phyloP scores from a whole-genome alignment of 2,329 filamentous ascomycete species.

The Aspergillus sergii region DNA sequence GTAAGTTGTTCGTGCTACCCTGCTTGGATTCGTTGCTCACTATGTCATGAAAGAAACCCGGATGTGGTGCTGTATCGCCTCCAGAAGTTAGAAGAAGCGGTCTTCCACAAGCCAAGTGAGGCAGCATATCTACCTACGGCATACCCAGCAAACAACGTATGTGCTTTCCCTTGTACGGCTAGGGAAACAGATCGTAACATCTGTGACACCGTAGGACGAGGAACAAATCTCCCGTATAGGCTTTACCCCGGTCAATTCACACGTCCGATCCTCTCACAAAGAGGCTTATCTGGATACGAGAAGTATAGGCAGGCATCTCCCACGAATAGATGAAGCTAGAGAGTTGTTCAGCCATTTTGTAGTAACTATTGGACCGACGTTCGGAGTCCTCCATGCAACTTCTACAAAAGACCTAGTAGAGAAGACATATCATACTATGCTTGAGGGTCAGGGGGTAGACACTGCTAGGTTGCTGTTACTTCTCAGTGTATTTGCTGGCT shows the following conservation, averaged over 20 bases:
- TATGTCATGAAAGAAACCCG: not conserved
- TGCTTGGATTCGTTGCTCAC: not conserved
- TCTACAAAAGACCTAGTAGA: conserved; percentile 2
- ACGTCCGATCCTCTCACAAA: not conserved
- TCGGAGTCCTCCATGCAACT: conserved; percentile 10
- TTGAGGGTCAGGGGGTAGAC: not conserved
- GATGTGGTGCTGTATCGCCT: not conserved
- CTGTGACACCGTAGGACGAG: not conserved
- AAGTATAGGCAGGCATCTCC: not conserved
- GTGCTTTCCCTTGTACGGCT: not conserved
- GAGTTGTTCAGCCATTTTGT: conserved; percentile 11
- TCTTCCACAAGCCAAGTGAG: not conserved
- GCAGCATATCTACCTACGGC: not conserved
- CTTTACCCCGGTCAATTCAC: not conserved
- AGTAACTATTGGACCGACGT: not conserved
- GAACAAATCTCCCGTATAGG: not conserved
- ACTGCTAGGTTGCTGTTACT: conserved; percentile 1
- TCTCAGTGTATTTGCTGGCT: conserved; percentile 2
- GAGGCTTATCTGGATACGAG: not conserved
- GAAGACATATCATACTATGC: not conserved
- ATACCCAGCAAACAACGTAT: not conserved
- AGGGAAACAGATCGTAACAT: not conserved
- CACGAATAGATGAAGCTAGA: not conserved
- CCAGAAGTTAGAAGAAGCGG: not conserved
- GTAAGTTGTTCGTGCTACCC: not conserved